phyloP scores from a whole-genome alignment of 2,329 filamentous ascomycete genomes.

The Sporothrix luriei region DNA sequence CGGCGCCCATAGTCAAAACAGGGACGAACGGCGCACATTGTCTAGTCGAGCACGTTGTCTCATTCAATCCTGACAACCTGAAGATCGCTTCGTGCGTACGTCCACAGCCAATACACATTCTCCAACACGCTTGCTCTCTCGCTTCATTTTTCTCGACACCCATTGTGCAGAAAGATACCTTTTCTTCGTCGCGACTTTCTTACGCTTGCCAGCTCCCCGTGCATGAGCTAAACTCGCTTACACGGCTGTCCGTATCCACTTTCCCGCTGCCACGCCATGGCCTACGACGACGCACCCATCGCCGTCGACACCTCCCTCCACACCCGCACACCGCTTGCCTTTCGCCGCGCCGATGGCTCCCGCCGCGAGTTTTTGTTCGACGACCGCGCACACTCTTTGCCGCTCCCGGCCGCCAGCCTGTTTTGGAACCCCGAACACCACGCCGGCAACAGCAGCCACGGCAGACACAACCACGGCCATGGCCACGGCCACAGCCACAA shows the following conservation, averaged over 20 bases:
- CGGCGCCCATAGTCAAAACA: background rate
- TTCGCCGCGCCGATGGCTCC: constrained; percentile 32
- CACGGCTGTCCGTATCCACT: constrained; percentile 14
- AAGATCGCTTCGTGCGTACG: background rate
- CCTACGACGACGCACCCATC: background rate
- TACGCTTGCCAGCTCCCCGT: background rate
- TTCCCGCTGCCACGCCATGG: background rate
- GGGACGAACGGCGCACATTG: background rate
- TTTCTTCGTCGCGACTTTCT: background rate
- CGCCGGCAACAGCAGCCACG: background rate
- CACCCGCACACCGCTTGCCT: constrained; percentile 4
- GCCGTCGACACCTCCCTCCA: background rate
- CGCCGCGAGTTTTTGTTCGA: constrained; percentile 23
- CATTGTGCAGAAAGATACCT: background rate
- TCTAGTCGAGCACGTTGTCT: background rate
- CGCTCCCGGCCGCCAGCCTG: constrained; percentile 2
- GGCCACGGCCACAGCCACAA: too few relatives aligned
- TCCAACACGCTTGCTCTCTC: background rate
- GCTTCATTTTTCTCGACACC: background rate
- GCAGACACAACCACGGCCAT: too few relatives aligned
- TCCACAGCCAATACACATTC: background rate
- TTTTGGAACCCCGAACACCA: background rate
- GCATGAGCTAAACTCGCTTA: constrained; percentile 23
- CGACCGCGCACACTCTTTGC: background rate
- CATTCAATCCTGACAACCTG: background rate